Evolutionary conservation across 2,329 filamentous ascomycete genomes (phyloP), one percentile per base, ranked within the genome.

Genomic region (Fusarium agapanthi): DNA sequence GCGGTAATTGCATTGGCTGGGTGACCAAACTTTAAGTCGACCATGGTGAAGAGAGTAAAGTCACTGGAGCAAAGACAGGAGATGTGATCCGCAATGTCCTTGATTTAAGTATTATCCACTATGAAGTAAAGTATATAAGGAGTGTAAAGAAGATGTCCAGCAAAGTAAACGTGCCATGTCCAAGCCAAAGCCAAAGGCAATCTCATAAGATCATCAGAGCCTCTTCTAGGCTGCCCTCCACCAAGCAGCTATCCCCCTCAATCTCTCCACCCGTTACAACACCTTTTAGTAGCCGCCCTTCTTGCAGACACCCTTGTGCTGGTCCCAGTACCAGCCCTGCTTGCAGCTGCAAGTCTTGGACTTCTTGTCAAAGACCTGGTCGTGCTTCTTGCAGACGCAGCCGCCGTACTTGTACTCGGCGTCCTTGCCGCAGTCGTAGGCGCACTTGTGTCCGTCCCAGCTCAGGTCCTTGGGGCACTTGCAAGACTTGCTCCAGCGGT

Each of bases 371-470:
- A 60, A 75, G 30, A 69, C 56, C 50, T 71, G 66, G 61, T 59
- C 64, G 30, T 64, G 40, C 61, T 66, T 76, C 57, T 66, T 74
- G 59, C 73, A 75, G 44, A 75, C 69, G 18, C 73, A 75, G n/a
- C 26, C 58, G n/a, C 61, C 69, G 38, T 67, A 56, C 60, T 67
- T 75, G 56, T 65, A 75, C 30, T 74, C 59, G 13, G 73, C 73
- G 18, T 75, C 58, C 24, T 51, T 45, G 15, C 73, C 73, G 24
- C 73, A 75, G 67, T 75, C 60, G 14, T 59, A 55, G 35, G 56
- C 24, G 69, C 73, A 75, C 61, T 70, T 43, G 35, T 60, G 24
- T 40, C 66, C 66, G 55, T 75, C 26, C 65, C 72, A 75, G 56
- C 13, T 74, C 56, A 61, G 22, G 26, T 59, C 71, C 63, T 74